Base-by-base conservation (phyloP, 345 rosid genomes). In the Melastoma malabathricum region DNA sequence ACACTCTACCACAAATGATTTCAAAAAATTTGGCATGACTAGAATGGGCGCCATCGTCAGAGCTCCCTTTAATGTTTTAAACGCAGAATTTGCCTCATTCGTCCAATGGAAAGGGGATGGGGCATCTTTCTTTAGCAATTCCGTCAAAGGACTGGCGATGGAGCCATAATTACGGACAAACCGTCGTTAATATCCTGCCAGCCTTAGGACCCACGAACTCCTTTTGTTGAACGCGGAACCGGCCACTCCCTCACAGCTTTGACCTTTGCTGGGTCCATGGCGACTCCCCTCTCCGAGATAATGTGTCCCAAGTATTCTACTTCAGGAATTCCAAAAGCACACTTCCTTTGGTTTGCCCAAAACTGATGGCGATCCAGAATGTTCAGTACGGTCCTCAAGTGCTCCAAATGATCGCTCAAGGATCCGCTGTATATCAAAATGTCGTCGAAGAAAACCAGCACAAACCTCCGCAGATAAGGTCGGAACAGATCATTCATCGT, bases 301-400 rank as follows among this genome's bases (percentile, higher is more conserved):
- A 52, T 27, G 18, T 27, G 43, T 15, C 55, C 19, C 20, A 52
- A 18, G 39, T 52, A 52, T 18, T 52, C 44, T 3, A 52, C 22
- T 2, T 18, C 6, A 3, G 7, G 0, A 5, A 10, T 10, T 10
- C 1, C 15, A 18, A 52, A 52, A 9, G 9, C 5, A 15, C 55
- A 34, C 13, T 52, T 31, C 6, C 55, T 52, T 13, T n/a, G n/a
- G 10, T 52, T 52, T 29, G n/a, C 34, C 38, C 8, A 5, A 29
- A 29, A 29, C 38, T 29, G 38, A 29, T 29, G 38, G 38, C 38
- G 38, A 29, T 29, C 38, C 38, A 29, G 9, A 29, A 29, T 29
- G 38, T 29, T 29, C 9, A 29, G 38, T 29, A 29, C 38, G 38
- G 38, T 10, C 47, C 47, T 44, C 18, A 44, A 44, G 13, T 44